These are phyloP conservation scores for Boechera divaricarpa DNA, from an alignment of 345 rosid species.

Conservation along the genomic window DNA sequence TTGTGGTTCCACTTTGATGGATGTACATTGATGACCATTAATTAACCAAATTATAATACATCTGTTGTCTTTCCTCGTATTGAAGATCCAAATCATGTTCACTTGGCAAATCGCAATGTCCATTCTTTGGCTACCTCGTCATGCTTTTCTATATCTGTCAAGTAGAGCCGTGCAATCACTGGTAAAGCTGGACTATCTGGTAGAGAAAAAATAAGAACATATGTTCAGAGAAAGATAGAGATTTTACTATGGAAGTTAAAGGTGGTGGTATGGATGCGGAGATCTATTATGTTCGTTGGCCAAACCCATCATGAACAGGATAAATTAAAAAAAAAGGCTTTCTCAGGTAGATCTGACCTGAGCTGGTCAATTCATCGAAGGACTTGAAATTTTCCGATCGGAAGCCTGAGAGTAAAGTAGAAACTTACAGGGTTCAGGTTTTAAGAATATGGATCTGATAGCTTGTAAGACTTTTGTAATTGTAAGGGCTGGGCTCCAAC, in stretches of 20 bases:
- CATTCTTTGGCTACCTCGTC: conserved; percentile 83
- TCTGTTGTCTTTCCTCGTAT: conserved; percentile 24
- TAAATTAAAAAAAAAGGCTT: neutral
- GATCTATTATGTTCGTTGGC: neutral
- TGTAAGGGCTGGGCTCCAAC: conserved; percentile 97
- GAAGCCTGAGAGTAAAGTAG: conserved; percentile 1
- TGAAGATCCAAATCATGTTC: conserved; percentile 22
- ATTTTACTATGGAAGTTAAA: neutral
- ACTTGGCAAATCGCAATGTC: conserved; percentile 90
- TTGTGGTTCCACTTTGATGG: conserved; percentile 37
- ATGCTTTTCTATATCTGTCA: conserved; percentile 76
- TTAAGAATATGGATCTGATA: conserved; percentile 75
- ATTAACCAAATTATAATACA: conserved; percentile 21
- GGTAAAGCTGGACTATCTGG: conserved; percentile 73
- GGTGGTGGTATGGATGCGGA: neutral
- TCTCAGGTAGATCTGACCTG: neutral
- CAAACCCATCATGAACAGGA: neutral
- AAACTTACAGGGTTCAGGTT: conserved; percentile 75
- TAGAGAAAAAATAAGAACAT: neutral
- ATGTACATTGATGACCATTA: conserved; percentile 33
- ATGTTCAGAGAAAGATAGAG: neutral
- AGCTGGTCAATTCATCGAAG: neutral
- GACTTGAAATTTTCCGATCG: neutral
- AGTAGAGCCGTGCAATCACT: conserved; percentile 71
- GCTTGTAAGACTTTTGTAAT: conserved; percentile 77